A percentile compares a stretch with the other conserved stretches of the same genome.
Evolutionary conservation across 306 rosid genomes (phyloP).

Genomic region (Gastrolobium bilobum): DNA sequence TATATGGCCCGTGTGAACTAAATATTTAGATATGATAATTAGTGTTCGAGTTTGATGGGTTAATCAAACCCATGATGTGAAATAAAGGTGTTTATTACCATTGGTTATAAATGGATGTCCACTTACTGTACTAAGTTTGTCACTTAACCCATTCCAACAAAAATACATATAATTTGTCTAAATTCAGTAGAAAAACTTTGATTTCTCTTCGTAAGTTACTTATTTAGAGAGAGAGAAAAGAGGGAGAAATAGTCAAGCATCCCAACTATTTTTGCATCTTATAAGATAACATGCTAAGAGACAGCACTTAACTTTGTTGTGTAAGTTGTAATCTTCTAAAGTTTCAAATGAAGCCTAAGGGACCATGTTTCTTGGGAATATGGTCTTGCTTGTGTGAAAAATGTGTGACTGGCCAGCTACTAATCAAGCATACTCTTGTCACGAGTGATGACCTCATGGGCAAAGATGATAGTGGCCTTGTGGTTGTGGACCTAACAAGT

Average conservation of each 20-base stretch:
- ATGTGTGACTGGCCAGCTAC: constrained; percentile 25
- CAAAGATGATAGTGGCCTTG: constrained; percentile 19
- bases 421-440: not conserved
- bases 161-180: not conserved
- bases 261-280: not conserved
- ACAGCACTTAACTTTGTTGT: constrained; percentile 15
- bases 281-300: not conserved
- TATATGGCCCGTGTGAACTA: no score
- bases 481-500: constrained; percentile 44
- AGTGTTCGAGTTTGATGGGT: no score
- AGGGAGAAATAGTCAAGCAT: not conserved
- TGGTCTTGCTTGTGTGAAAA: constrained; percentile 2
- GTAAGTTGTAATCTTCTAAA: not conserved
- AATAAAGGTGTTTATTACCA: no score
- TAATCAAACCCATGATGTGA: no score
- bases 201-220: not conserved
- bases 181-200: constrained; percentile 1
- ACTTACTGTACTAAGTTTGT: no score
- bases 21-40: no score
- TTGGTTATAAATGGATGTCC: no score
- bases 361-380: constrained; percentile 5
- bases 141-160: no score
- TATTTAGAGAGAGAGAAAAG: not conserved
- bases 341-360: not conserved
- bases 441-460: not conserved